phyloP scores from a whole-genome alignment of 2,329 filamentous ascomycete genomes.

The Orbilia blumenaviensis region DNA sequence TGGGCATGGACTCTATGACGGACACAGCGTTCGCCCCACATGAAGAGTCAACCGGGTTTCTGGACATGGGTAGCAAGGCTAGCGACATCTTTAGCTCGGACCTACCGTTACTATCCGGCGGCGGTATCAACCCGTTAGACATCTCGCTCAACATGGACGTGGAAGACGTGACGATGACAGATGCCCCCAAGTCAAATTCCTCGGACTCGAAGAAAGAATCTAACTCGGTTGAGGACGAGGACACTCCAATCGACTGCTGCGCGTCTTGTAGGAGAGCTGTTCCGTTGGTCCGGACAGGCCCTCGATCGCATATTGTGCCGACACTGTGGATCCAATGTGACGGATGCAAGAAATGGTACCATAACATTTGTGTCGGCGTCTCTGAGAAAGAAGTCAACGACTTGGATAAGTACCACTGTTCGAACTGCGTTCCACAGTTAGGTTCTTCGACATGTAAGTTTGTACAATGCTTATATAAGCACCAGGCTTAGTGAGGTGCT shows the following conservation, averaged over 20 bases:
- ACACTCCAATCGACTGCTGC: conserved; percentile 38
- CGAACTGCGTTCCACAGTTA: conserved; percentile 68
- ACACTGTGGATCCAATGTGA: conserved; percentile 72
- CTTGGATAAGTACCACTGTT: conserved; percentile 75
- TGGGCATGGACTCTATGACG: conserved; percentile 34
- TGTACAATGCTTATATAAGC: conserved; percentile 56
- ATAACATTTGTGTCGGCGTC: conserved; percentile 73
- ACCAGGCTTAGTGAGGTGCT: conserved; percentile 59
- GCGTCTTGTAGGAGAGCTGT: conserved; percentile 42
- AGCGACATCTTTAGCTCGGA: conserved; percentile 25
- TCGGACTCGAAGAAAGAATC: conserved; percentile 16
- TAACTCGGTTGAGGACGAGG: conserved; percentile 27
- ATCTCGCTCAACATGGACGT: conserved; percentile 44
- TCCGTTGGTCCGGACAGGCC: conserved; percentile 30
- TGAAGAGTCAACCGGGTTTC: conserved; percentile 11
- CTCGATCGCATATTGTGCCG: conserved; percentile 42
- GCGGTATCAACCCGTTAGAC: conserved; percentile 48
- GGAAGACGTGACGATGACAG: conserved; percentile 44
- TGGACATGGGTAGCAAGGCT: conserved; percentile 18
- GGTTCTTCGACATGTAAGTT: conserved; percentile 70
- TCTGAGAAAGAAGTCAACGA: conserved; percentile 71
- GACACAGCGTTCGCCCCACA: conserved; percentile 33
- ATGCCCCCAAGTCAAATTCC: conserved; percentile 11
- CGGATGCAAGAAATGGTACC: conserved; percentile 74
- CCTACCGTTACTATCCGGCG: conserved; percentile 37